A percentile compares a stretch with the other conserved stretches of the same genome.
These are phyloP conservation scores for Misopates orontium DNA, from an alignment of 257 asterid genomes.

Conservation along the genomic window DNA sequence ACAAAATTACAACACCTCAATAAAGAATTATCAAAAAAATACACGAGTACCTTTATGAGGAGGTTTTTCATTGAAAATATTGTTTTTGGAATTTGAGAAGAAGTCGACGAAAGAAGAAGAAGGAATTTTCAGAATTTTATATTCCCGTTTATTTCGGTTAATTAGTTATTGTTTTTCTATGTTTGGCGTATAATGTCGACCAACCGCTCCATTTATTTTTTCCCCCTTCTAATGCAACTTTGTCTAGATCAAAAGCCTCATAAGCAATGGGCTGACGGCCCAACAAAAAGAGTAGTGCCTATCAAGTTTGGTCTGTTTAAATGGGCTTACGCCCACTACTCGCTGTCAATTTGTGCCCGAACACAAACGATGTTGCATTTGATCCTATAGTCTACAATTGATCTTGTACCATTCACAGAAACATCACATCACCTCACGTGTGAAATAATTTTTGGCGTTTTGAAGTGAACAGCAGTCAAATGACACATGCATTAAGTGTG, in stretches of 20 bases:
- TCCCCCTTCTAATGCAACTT: too few species aligned
- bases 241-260: too few species aligned
- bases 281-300: not conserved
- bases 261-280: not conserved
- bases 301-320: not conserved
- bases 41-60: too few species aligned
- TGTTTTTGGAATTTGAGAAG: slow-evolving; percentile 23
- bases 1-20: not conserved
- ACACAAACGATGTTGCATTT: not conserved
- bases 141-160: slow-evolving; percentile 8
- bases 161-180: slow-evolving; percentile 20
- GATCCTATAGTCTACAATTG: not conserved
- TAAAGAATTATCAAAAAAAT: too few species aligned
- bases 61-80: too few species aligned
- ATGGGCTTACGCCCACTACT: not conserved
- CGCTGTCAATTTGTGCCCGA: not conserved
- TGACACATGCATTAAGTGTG: not conserved
- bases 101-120: not conserved
- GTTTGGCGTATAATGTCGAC: too few species aligned
- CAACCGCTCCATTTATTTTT: not conserved
- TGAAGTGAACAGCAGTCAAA: slow-evolving; percentile 8
- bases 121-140: not conserved
- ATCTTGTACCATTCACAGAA: not conserved
- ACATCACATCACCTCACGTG: not conserved
- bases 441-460: not conserved